A percentile compares a stretch with the other conserved stretches of the same genome.
Conservation (phyloP, 2,329 filamentous ascomycete genomes). For the Neonectria magnoliae region DNA sequence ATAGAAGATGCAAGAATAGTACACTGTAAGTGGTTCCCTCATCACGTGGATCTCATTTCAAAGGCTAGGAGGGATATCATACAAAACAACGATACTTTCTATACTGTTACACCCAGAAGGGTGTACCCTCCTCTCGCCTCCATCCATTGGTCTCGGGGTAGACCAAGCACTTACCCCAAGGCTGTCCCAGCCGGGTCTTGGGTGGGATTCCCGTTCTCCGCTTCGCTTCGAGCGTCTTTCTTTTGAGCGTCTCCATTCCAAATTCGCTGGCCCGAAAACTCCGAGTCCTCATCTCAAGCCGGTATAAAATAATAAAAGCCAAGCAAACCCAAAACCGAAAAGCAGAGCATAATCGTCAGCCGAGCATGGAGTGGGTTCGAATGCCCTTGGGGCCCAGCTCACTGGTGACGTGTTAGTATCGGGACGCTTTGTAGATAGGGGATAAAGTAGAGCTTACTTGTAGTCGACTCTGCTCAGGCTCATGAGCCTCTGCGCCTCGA, state of each 20-base stretch:
- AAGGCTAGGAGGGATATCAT: constrained; percentile 26
- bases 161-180: not conserved
- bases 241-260: constrained; percentile 26
- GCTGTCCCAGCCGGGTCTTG: constrained; percentile 4
- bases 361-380: constrained; percentile 63
- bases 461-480: constrained; percentile 68
- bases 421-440: not conserved
- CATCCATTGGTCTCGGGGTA: not conserved
- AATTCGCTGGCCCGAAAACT: constrained; percentile 38
- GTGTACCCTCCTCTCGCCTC: constrained; percentile 9
- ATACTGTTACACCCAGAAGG: constrained; percentile 34
- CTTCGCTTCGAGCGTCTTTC: constrained; percentile 8
- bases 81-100: constrained; percentile 34
- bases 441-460: constrained; percentile 59
- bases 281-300: constrained; percentile 28
- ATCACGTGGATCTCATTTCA: constrained; percentile 9
- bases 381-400: constrained; percentile 66
- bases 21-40: not conserved
- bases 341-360: constrained; percentile 41
- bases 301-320: constrained; percentile 13
- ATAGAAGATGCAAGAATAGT: not conserved
- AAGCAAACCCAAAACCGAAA: constrained; percentile 24
- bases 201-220: constrained; percentile 23
- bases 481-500: constrained; percentile 65
- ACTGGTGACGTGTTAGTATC: constrained; percentile 46